These are phyloP conservation scores for Monosporascus sp. DNA, from an alignment of 2,329 filamentous ascomycete genomes.

Conservation along the genomic window DNA sequence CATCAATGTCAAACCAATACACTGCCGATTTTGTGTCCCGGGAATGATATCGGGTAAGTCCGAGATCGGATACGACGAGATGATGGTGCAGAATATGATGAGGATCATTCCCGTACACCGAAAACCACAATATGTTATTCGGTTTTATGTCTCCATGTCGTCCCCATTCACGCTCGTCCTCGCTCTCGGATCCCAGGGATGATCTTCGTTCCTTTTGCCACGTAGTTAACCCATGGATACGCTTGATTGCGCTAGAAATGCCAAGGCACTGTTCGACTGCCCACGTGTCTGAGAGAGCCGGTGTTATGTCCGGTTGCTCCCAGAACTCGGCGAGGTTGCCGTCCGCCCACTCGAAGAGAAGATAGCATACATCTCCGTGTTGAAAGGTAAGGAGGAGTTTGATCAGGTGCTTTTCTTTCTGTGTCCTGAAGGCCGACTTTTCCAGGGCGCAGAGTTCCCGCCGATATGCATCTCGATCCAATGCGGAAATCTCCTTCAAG, in stretches of 20 bases:
- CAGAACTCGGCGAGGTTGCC: slow-evolving; percentile 8
- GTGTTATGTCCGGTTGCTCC: neutral
- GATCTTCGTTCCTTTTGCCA: neutral
- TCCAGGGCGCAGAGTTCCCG: neutral
- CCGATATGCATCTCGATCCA: neutral
- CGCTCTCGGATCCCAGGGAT: neutral
- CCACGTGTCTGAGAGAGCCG: neutral
- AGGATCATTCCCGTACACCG: neutral
- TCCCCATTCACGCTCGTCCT: neutral
- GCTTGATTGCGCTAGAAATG: neutral
- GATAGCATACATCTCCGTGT: slow-evolving; percentile 2
- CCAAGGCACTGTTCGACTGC: neutral
- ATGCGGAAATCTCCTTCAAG: neutral
- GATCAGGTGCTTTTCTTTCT: slow-evolving; percentile 3
- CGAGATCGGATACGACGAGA: slow-evolving; percentile 18
- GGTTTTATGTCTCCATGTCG: slow-evolving; percentile 12
- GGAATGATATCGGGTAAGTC: slow-evolving; percentile 11
- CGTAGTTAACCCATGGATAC: slow-evolving; percentile 2
- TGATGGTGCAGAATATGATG: neutral
- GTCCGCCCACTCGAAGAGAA: slow-evolving; percentile 13
- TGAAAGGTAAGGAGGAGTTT: slow-evolving; percentile 9
- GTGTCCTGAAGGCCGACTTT: neutral
- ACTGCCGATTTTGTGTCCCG: too few species aligned
- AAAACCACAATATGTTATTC: slow-evolving; percentile 20
- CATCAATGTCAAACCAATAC: neutral